A percentile compares a stretch with the other conserved stretches of the same genome.
Conservation (phyloP, 2,329 filamentous ascomycete genomes). For the Alternaria sp. region DNA sequence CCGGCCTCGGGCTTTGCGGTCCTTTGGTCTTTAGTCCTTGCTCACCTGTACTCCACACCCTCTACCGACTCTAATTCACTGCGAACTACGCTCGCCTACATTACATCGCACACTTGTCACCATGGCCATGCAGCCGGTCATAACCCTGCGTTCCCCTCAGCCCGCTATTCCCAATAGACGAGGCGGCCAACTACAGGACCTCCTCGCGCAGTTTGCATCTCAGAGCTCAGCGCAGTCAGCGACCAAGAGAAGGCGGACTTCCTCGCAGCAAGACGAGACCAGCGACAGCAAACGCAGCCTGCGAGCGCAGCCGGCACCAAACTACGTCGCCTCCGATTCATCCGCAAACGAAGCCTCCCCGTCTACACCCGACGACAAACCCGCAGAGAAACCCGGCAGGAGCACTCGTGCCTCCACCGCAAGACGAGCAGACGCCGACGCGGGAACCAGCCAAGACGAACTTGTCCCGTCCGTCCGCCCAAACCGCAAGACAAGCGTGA, state of each 20-base stretch:
- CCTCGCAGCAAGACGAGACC: constrained; percentile 14
- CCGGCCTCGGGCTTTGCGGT: not conserved
- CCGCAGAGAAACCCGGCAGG: constrained; percentile 1
- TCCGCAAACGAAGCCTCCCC: constrained; percentile 9
- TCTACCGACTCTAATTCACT: not conserved
- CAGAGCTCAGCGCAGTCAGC: constrained; percentile 43
- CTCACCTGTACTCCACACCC: constrained; percentile 11
- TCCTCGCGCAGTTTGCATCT: constrained; percentile 46
- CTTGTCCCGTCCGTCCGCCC: constrained; percentile 25
- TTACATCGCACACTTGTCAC: not conserved
- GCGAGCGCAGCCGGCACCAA: constrained; percentile 11
- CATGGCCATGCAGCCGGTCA: constrained; percentile 35
- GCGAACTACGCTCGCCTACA: not conserved
- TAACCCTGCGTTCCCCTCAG: constrained; percentile 29
- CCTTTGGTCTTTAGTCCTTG: not conserved
- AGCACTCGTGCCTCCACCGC: constrained; percentile 5
- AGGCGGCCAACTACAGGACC: constrained; percentile 32
- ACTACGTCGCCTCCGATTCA: constrained; percentile 16
- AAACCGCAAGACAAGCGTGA: constrained; percentile 24
- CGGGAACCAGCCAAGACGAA: constrained; percentile 38
- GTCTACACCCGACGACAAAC: not conserved
- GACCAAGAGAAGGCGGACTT: constrained; percentile 38
- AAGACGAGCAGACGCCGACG: constrained; percentile 7
- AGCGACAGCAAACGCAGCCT: constrained; percentile 25
- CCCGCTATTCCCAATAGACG: constrained; percentile 39